Evolutionary conservation across 106 monocot species (phyloP).

Genomic region (Amphibolis antarctica): DNA sequence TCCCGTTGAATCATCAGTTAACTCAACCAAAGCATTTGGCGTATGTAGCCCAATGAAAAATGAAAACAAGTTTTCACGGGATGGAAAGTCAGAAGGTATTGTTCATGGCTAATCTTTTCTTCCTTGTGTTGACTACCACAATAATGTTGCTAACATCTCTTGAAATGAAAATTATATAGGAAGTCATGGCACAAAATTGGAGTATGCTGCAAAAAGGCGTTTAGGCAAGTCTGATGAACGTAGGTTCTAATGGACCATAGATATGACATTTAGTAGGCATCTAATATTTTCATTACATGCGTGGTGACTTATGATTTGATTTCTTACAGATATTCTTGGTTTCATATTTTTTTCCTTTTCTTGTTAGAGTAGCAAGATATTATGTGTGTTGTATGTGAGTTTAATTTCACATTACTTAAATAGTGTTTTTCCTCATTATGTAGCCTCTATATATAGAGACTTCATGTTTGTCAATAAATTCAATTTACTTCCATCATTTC

Average conservation of each 20-base stretch:
- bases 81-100: slow-evolving; percentile 24
- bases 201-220: slow-evolving; percentile 38
- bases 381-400: too few species aligned
- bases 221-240: slow-evolving; percentile 28
- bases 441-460: too few species aligned
- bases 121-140: neutral
- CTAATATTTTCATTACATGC: too few species aligned
- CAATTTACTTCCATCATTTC: too few species aligned
- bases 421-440: too few species aligned
- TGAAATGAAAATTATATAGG: neutral
- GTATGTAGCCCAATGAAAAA: slow-evolving; percentile 3
- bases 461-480: too few species aligned
- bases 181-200: slow-evolving; percentile 8
- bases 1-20: slow-evolving; percentile 15
- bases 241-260: slow-evolving; percentile 18
- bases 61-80: slow-evolving; percentile 12
- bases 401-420: too few species aligned
- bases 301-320: too few species aligned
- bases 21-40: slow-evolving; percentile 5
- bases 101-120: neutral
- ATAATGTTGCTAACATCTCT: neutral
- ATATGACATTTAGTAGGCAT: too few species aligned
- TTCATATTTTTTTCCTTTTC: neutral
- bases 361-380: too few species aligned
- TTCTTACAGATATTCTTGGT: neutral